A percentile compares a stretch with the other conserved stretches of the same genome.
Evolutionary conservation across 345 rosid genomes (phyloP).

Genomic region (Odontarrhena argentea): DNA sequence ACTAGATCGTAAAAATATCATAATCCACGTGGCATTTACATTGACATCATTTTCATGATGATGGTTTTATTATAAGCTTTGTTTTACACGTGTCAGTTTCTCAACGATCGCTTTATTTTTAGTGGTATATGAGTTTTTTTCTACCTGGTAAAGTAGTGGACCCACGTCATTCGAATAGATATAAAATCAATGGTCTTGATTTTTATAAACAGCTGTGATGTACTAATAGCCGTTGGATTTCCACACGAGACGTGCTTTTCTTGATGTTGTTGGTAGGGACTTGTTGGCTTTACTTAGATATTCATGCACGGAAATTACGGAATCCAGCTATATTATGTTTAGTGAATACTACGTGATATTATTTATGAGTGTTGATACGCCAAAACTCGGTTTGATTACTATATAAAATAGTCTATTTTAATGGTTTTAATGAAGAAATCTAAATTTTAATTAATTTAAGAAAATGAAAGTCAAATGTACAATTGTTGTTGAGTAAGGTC

Average conservation of each 20-base stretch:
- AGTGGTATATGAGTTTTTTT: constrained; percentile 30
- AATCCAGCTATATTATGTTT: constrained; percentile 19
- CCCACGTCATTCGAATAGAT: not conserved
- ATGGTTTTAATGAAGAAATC: not conserved
- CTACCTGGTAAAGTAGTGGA: constrained; percentile 4
- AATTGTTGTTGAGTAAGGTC: constrained; percentile 18
- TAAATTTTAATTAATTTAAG: not conserved
- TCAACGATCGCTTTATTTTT: constrained; percentile 21
- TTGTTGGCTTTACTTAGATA: constrained; percentile 17
- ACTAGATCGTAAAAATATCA: constrained; percentile 26
- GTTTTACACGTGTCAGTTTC: constrained; percentile 22
- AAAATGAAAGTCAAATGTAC: constrained; percentile 4
- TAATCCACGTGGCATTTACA: not conserved
- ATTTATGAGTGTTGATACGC: constrained; percentile 1
- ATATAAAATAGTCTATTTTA: not conserved
- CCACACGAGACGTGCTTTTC: constrained; percentile 8
- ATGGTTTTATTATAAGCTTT: not conserved
- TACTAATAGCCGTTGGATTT: constrained; percentile 33
- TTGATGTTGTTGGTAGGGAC: not conserved
- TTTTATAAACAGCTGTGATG: constrained; percentile 13
- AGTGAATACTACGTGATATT: not conserved
- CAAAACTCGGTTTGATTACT: not conserved
- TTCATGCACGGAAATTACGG: constrained; percentile 26
- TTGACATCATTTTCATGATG: constrained; percentile 21
- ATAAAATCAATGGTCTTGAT: not conserved